Evolutionary conservation across 2,329 filamentous ascomycete genomes (phyloP).

Genomic region (Aspergillus calidoustus): DNA sequence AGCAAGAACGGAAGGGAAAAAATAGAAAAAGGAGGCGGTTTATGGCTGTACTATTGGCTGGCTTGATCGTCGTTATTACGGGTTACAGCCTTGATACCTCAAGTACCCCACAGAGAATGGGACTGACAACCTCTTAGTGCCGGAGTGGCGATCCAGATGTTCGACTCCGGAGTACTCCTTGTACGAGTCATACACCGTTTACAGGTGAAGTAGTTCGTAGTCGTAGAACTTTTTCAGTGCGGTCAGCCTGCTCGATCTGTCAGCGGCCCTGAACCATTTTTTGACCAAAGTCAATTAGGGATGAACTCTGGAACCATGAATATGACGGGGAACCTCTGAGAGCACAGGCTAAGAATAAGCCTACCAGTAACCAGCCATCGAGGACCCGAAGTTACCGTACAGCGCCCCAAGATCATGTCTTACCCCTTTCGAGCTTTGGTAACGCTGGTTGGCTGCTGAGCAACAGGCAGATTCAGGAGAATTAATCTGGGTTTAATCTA

Average conservation of each 20-base stretch:
- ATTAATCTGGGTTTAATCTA: slow-evolving; percentile 18
- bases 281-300: slow-evolving; percentile 1
- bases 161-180: background rate
- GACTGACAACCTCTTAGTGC: background rate
- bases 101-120: slow-evolving; percentile 13
- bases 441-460: slow-evolving; percentile 21
- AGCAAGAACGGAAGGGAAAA: slow-evolving; percentile 2
- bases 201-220: too few relatives aligned
- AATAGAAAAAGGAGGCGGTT: slow-evolving; percentile 18
- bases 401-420: slow-evolving; percentile 21
- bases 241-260: background rate
- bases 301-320: slow-evolving; percentile 1
- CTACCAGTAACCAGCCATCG: slow-evolving; percentile 11
- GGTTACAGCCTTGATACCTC: slow-evolving; percentile 14
- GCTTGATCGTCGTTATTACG: slow-evolving; percentile 12
- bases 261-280: slow-evolving; percentile 3
- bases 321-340: background rate
- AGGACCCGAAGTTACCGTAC: slow-evolving; percentile 16
- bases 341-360: background rate
- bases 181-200: background rate
- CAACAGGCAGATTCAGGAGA: slow-evolving; percentile 21
- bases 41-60: slow-evolving; percentile 16
- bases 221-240: background rate
- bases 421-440: slow-evolving; percentile 21
- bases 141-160: background rate